Base-by-base conservation (phyloP, 1,139 yeast genomes). In the Zygoascus meyerae region DNA sequence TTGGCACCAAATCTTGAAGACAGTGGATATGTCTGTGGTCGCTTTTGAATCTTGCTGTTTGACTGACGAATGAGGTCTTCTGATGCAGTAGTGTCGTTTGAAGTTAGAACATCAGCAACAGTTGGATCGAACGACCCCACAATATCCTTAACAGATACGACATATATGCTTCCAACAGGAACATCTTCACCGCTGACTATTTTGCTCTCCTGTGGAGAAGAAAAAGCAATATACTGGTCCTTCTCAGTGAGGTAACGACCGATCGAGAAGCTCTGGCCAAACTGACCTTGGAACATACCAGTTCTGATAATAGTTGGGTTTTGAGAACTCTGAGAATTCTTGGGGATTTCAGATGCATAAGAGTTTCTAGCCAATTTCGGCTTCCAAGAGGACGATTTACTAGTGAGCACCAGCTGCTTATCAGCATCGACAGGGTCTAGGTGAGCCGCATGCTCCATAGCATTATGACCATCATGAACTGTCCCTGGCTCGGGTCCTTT, bases 131-230 rank as follows among this genome's bases (percentile, higher is more conserved):
- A 32, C 10, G 43, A 12, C 18, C 29, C 11, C 40, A 34, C 4
- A 2, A 18, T 14, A 16, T 42, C 45, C 16, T 36, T 14, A 6
- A 42, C 30, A 9, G 39, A 35, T 10, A 40, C 50, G 11, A 57
- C 51, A 39, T 57, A 56, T 10, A 57, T 59, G 34, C 57, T 48
- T 6, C 60, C 58, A 26, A 41, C 42, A 6, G 58, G 59, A 11
- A 44, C 34, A 15, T 52, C 46, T 12, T 44, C 28, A 14, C 28
- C 34, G 21, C 30, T 36, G 16, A 33, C 38, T 4, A 18, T 14
- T 39, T 45, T 40, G 36, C 40, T 44, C 48, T 77, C 81, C 48
- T 60, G 67, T 2, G 76, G 77, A 0, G 82, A 72, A 1, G 78
- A 71, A 4, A 78, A 65, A 0, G 79, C 81, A 7, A 77, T 42